These are phyloP conservation scores for Phialophora verrucosa DNA, from an alignment of 2,329 filamentous ascomycete genomes.

Conservation along the genomic window DNA sequence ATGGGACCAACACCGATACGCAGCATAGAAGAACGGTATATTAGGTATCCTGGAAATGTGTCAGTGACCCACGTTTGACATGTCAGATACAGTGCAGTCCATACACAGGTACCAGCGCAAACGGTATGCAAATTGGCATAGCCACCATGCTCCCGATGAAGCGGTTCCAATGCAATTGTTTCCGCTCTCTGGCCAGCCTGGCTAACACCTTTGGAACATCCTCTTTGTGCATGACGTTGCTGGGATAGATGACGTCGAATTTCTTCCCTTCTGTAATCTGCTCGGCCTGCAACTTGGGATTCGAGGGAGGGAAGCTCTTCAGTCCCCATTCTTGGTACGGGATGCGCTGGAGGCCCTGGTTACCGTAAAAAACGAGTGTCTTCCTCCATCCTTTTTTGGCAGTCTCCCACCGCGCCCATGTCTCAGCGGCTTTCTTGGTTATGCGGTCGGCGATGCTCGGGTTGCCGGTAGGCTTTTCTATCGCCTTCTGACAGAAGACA, in stretches of 20 bases:
- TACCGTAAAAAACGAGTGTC: constrained; percentile 82
- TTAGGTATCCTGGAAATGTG: constrained; percentile 73
- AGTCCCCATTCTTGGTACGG: constrained; percentile 98
- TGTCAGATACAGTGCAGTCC: constrained; percentile 44
- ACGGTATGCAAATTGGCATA: constrained; percentile 82
- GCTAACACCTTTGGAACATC: constrained; percentile 70
- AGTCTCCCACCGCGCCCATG: constrained; percentile 88
- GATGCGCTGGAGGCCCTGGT: constrained; percentile 81
- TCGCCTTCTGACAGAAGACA: constrained; percentile 84
- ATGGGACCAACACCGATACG: constrained; percentile 87
- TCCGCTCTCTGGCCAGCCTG: constrained; percentile 77
- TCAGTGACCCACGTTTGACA: constrained; percentile 27
- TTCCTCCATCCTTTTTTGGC: constrained; percentile 87
- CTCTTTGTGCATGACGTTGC: constrained; percentile 68
- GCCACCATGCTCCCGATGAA: constrained; percentile 81
- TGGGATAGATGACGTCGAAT: constrained; percentile 78
- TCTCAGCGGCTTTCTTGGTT: constrained; percentile 72
- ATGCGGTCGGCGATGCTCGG: constrained; percentile 70
- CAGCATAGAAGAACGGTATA: constrained; percentile 94
- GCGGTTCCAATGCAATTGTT: constrained; percentile 74
- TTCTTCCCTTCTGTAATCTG: constrained; percentile 67
- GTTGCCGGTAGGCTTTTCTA: constrained; percentile 60
- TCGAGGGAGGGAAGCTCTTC: constrained; percentile 88
- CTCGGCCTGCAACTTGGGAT: constrained; percentile 67
- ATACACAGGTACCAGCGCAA: constrained; percentile 85